A percentile compares a stretch with the other conserved stretches of the same genome.
Evolutionary conservation across 2,329 filamentous ascomycete species (phyloP).

Genomic region (Colletotrichum gloeosporioides): DNA sequence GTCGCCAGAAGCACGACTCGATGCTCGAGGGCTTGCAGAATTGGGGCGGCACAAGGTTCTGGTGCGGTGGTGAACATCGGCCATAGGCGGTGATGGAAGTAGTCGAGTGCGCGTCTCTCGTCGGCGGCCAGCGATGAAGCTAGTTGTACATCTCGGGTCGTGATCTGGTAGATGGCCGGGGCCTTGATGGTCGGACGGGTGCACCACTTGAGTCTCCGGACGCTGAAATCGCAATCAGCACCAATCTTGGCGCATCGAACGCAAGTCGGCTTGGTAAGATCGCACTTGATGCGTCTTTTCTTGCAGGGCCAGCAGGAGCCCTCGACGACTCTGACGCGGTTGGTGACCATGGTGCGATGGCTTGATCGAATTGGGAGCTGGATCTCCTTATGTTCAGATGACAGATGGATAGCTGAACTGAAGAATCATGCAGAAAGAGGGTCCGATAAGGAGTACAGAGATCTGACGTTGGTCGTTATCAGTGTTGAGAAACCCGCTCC

Average conservation of each 20-base stretch:
- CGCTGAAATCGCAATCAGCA: conserved; percentile 33
- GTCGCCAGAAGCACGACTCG: conserved; percentile 36
- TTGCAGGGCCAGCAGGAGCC: conserved; percentile 46
- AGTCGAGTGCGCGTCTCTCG: conserved; percentile 35
- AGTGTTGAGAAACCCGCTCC: background rate
- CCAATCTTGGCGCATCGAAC: conserved; percentile 31
- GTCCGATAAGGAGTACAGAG: background rate
- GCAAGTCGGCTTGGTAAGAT: conserved; percentile 37
- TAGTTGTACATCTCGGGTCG: conserved; percentile 26
- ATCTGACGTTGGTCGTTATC: background rate
- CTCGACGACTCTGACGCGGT: conserved; percentile 5
- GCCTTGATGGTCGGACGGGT: conserved; percentile 37
- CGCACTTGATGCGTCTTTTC: conserved; percentile 37
- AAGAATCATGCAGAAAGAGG: background rate
- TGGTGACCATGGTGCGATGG: background rate
- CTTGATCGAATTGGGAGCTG: background rate
- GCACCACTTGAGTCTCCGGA: conserved; percentile 46
- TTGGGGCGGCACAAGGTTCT: conserved; percentile 34
- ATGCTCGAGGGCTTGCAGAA: conserved; percentile 33
- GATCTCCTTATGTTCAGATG: background rate
- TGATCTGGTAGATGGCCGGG: conserved; percentile 32
- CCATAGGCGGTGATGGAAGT: conserved; percentile 37
- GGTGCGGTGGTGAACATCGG: conserved; percentile 32
- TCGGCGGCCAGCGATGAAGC: conserved; percentile 29
- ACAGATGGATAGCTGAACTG: background rate